Evolutionary conservation across 495 filamentous ascomycete species (phyloP), one percentile per base, ranked within the genome.

Genomic region (Emericellopsis terricola): DNA sequence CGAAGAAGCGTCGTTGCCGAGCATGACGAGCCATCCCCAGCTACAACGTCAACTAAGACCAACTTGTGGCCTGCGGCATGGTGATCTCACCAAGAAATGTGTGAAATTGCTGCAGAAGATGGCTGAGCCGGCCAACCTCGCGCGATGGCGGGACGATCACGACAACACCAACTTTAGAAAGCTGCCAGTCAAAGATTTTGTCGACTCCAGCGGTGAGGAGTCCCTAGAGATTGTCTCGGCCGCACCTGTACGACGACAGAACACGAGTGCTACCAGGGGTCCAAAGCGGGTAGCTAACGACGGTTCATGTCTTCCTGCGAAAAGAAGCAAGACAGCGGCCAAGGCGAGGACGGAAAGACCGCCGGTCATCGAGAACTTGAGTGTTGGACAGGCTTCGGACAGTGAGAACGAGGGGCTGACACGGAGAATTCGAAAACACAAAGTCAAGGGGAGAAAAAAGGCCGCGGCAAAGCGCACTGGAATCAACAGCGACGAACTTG

Each of bases 71-170:
- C 18, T 69, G 17, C 48, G 51, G 24, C 67, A 71, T 38, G 63
- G 67, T 11, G 38, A 55, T 14, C 50, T 54, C 36, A 64, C 64
- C 2, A 64, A 55, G 36, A 45, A 57, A 28, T 62, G 43, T 19
- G 60, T 71, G 3, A 51, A 37, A 26, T 29, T 69, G 7, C 55
- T 69, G 28, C 48, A 50, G 35, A 44, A 36, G 18, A 24, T 67
- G 24, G 38, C 45, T 31, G 41, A 37, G 15, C 53, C 57, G 26
- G 48, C 50, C 13, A 35, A 23, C 21, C 20, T 35, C 14, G 33
- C 27, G 8, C 24, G 21, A 9, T 15, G n/a, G 2, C 34, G 40
- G 8, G 29, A 38, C 4, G 42, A 50, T n/a, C 41, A 29, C 17
- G 46, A 42, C 18, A 34, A 30, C 2, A 44, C 28, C 21, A 43